phyloP scores from a whole-genome alignment of 2,329 filamentous ascomycete genomes.

The Neurospora crassa region DNA sequence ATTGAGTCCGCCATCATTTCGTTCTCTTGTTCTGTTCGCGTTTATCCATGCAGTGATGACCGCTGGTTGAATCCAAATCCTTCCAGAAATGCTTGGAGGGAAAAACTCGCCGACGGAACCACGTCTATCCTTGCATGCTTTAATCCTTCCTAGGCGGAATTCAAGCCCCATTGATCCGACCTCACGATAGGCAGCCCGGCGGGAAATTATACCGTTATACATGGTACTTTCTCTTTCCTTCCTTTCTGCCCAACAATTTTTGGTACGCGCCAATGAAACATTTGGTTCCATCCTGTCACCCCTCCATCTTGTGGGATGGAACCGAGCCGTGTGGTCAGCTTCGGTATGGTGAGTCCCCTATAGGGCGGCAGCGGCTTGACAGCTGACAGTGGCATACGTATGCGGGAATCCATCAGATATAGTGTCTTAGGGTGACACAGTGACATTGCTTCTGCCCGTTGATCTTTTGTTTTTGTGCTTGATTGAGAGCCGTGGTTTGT shows the following conservation, averaged over 20 bases:
- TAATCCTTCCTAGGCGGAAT: background rate
- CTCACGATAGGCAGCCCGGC: background rate
- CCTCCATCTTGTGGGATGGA: background rate
- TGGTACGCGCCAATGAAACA: slow-evolving; percentile 1
- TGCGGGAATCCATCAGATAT: background rate
- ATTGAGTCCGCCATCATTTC: background rate
- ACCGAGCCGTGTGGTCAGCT: background rate
- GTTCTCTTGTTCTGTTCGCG: background rate
- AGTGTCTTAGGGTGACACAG: background rate
- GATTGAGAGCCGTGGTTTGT: background rate
- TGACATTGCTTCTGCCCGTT: background rate
- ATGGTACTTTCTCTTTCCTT: background rate
- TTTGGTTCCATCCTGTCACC: background rate
- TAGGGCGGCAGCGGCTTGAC: background rate
- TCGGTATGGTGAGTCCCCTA: background rate
- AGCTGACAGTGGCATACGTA: background rate
- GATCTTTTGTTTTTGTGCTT: background rate
- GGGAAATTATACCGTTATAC: background rate
- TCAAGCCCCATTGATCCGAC: background rate
- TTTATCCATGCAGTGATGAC: background rate
- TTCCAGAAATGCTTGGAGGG: background rate
- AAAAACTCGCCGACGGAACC: background rate
- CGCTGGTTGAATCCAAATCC: background rate
- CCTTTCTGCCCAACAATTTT: background rate
- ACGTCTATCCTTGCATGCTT: background rate